These are phyloP conservation scores for Aschersonia sp. DNA, from an alignment of 2,329 filamentous ascomycete genomes.

Conservation along the genomic window DNA sequence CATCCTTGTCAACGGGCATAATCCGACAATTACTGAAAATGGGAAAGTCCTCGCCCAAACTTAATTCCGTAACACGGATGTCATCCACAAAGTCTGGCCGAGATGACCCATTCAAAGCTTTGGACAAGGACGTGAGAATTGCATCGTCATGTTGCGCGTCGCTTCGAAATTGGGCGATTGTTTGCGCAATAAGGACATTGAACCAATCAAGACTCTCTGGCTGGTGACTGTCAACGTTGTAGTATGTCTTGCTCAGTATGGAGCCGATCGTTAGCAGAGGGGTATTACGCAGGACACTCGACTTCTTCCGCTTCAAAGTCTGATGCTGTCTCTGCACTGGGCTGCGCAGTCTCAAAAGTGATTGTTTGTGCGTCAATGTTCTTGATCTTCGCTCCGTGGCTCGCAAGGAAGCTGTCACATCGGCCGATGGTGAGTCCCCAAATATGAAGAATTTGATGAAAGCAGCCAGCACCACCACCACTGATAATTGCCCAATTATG, in stretches of 20 bases:
- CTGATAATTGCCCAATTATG: slow-evolving; percentile 81
- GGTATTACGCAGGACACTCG: slow-evolving; percentile 56
- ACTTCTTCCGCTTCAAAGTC: slow-evolving; percentile 47
- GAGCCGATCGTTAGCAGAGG: slow-evolving; percentile 78
- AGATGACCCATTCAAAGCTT: slow-evolving; percentile 70
- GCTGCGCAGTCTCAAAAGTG: slow-evolving; percentile 47
- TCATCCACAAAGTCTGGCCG: slow-evolving; percentile 87
- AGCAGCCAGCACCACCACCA: slow-evolving; percentile 77
- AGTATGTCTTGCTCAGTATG: slow-evolving; percentile 93
- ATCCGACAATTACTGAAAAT: slow-evolving; percentile 98
- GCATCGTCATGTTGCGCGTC: slow-evolving; percentile 87
- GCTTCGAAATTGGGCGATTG: slow-evolving; percentile 84
- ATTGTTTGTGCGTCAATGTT: slow-evolving; percentile 62
- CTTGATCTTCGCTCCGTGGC: slow-evolving; percentile 61
- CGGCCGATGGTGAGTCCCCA: slow-evolving; percentile 75
- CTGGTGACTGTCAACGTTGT: slow-evolving; percentile 89
- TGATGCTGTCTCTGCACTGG: slow-evolving; percentile 24
- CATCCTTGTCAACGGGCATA: slow-evolving; percentile 78
- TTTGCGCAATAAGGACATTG: slow-evolving; percentile 92
- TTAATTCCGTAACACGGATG: slow-evolving; percentile 87
- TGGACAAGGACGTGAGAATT: slow-evolving; percentile 72
- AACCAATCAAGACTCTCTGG: slow-evolving; percentile 98
- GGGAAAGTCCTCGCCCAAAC: slow-evolving; percentile 88
- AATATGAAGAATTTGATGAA: slow-evolving; percentile 99
- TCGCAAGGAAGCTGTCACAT: slow-evolving; percentile 61